Evolutionary conservation across 805 yeast species (phyloP).

Genomic region (Saccharomycopsis babjevae): DNA sequence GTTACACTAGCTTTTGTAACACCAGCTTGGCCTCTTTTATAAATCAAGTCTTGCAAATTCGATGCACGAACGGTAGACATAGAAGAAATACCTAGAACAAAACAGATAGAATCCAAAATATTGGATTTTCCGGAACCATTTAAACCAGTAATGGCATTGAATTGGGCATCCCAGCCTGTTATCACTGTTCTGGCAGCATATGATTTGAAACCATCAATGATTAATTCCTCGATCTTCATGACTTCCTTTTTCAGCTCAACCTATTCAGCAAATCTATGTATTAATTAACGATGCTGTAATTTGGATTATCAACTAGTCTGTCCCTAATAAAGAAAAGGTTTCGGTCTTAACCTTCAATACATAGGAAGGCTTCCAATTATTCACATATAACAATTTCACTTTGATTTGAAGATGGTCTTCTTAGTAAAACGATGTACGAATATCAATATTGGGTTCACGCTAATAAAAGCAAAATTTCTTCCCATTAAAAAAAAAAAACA

Average conservation of each 20-base stretch:
- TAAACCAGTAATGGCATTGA: conserved; percentile 94
- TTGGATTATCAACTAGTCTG: too few species aligned
- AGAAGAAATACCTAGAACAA: conserved; percentile 92
- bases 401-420: too few species aligned
- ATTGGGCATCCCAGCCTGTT: conserved; percentile 90
- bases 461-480: too few species aligned
- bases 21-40: conserved; percentile 97
- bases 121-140: conserved; percentile 98
- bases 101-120: conserved; percentile 92
- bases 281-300: too few species aligned
- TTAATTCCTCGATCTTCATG: conserved; percentile 93
- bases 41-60: conserved; percentile 84
- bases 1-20: conserved; percentile 95
- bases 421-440: too few species aligned
- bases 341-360: too few species aligned
- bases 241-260: not conserved
- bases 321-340: too few species aligned
- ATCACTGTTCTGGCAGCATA: conserved; percentile 95
- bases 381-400: too few species aligned
- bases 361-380: too few species aligned
- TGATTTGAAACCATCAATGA: conserved; percentile 95
- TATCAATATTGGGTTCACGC: too few species aligned
- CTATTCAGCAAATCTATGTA: too few species aligned
- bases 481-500: too few species aligned
- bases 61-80: conserved; percentile 94